Evolutionary conservation across 202 grass and related monocot genomes (phyloP).

Genomic region (Saccharum hybrid): DNA sequence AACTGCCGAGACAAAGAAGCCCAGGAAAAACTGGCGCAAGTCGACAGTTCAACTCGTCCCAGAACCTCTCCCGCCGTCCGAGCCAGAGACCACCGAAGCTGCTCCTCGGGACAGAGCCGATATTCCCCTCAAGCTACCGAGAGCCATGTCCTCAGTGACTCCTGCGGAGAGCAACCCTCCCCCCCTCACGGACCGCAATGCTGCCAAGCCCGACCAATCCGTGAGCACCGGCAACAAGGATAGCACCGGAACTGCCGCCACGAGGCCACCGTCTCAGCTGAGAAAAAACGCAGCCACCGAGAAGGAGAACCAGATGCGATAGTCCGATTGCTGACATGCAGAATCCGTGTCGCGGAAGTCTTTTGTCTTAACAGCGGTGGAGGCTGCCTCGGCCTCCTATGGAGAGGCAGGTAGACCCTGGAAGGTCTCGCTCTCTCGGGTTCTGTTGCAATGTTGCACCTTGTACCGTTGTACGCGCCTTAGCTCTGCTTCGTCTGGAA

Average conservation of each 20-base stretch:
- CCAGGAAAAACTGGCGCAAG: slow-evolving; percentile 82
- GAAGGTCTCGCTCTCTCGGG: not conserved
- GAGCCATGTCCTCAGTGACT: slow-evolving; percentile 62
- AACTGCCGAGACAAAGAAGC: slow-evolving; percentile 46
- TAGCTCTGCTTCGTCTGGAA: not conserved
- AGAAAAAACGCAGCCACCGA: slow-evolving; percentile 59
- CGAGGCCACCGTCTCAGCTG: slow-evolving; percentile 48
- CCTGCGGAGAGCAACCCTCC: slow-evolving; percentile 51
- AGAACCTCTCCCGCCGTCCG: slow-evolving; percentile 30
- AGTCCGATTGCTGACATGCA: slow-evolving; percentile 1
- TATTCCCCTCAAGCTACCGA: slow-evolving; percentile 74
- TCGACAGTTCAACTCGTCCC: slow-evolving; percentile 71
- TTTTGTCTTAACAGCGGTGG: not conserved
- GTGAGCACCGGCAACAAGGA: slow-evolving; percentile 57
- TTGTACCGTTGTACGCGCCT: slow-evolving; percentile 11
- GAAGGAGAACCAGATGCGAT: slow-evolving; percentile 86
- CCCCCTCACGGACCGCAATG: slow-evolving; percentile 75
- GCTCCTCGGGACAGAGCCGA: slow-evolving; percentile 47
- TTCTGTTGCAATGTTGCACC: not conserved
- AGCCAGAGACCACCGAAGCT: slow-evolving; percentile 34
- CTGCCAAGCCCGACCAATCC: slow-evolving; percentile 49
- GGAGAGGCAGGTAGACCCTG: not conserved
- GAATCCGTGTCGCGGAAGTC: not conserved
- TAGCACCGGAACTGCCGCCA: slow-evolving; percentile 39
- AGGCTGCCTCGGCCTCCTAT: slow-evolving; percentile 37